These are phyloP conservation scores for Metrosideros polymorpha DNA, from an alignment of 441 rosid species.

Conservation along the genomic window DNA sequence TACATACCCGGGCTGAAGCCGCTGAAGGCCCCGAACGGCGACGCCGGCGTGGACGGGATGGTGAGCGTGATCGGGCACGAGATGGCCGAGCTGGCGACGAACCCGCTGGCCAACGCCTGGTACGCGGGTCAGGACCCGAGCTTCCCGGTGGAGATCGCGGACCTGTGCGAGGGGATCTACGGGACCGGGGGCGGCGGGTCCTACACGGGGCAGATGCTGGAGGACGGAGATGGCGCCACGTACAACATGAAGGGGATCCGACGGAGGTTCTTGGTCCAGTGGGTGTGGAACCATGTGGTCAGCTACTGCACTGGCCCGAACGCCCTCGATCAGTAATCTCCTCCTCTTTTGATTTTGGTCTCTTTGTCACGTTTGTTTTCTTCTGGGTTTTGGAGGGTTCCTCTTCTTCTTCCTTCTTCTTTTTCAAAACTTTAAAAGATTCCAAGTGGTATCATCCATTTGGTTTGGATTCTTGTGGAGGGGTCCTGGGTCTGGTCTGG, in stretches of 20 bases:
- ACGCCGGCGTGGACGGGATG: constrained; percentile 89
- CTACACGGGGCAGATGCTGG: constrained; percentile 76
- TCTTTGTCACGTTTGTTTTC: neutral
- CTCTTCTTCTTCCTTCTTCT: neutral
- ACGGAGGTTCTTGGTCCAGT: constrained; percentile 85
- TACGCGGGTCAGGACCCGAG: constrained; percentile 89
- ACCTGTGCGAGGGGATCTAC: constrained; percentile 93
- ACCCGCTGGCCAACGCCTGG: constrained; percentile 96
- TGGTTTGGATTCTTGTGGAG: neutral
- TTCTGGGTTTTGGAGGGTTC: neutral
- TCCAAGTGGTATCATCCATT: neutral
- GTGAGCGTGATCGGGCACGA: constrained; percentile 92
- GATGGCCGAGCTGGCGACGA: constrained; percentile 85
- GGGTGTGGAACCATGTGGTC: constrained; percentile 82
- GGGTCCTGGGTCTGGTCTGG: neutral
- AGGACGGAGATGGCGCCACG: constrained; percentile 69
- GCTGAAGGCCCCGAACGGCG: constrained; percentile 73
- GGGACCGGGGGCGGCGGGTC: constrained; percentile 99
- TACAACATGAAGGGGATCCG: constrained; percentile 82
- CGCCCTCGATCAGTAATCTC: constrained; percentile 64
- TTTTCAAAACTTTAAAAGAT: neutral
- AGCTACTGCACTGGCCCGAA: constrained; percentile 95
- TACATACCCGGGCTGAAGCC: constrained; percentile 62
- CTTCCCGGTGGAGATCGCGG: constrained; percentile 89
- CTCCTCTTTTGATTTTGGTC: neutral